phyloP scores from a whole-genome alignment of 805 yeast genomes.

The Dipodascopsis tothii region DNA sequence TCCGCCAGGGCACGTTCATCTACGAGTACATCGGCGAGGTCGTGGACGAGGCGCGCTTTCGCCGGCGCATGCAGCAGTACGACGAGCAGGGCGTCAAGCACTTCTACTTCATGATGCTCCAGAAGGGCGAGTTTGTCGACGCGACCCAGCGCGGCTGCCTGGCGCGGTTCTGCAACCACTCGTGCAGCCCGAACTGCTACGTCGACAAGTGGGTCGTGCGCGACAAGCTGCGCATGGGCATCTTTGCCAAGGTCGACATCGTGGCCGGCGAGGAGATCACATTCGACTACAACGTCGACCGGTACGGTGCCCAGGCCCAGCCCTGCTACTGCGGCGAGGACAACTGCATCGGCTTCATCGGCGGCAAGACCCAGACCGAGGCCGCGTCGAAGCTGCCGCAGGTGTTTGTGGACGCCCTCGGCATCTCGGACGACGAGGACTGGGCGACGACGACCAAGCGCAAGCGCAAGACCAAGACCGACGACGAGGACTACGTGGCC shows the following conservation, averaged over 20 bases:
- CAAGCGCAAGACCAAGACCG: constrained; percentile 38
- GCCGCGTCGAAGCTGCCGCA: constrained; percentile 80
- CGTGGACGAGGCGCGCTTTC: constrained; percentile 69
- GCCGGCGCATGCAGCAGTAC: constrained; percentile 65
- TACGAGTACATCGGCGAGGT: constrained; percentile 95
- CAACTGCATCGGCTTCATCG: constrained; percentile 87
- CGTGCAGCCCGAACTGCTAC: constrained; percentile 88
- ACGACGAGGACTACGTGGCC: constrained; percentile 51
- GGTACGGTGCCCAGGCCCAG: constrained; percentile 92
- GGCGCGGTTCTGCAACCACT: constrained; percentile 90
- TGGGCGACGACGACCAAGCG: constrained; percentile 46
- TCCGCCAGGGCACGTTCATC: constrained; percentile 62
- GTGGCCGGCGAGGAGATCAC: constrained; percentile 80
- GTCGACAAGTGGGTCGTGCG: constrained; percentile 98
- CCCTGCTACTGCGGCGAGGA: constrained; percentile 90
- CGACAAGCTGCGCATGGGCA: constrained; percentile 85
- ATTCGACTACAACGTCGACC: constrained; percentile 86
- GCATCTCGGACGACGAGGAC: constrained; percentile 62
- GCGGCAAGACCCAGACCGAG: constrained; percentile 95
- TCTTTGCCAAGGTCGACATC: constrained; percentile 75
- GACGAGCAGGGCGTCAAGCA: constrained; percentile 80
- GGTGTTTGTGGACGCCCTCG: constrained; percentile 75
- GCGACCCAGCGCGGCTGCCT: constrained; percentile 85
- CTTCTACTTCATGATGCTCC: constrained; percentile 82
- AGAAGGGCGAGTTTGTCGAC: constrained; percentile 86